Evolutionary conservation across 352 stramenopile genomes (phyloP).

Genomic region (Globisporangium nodosum): DNA sequence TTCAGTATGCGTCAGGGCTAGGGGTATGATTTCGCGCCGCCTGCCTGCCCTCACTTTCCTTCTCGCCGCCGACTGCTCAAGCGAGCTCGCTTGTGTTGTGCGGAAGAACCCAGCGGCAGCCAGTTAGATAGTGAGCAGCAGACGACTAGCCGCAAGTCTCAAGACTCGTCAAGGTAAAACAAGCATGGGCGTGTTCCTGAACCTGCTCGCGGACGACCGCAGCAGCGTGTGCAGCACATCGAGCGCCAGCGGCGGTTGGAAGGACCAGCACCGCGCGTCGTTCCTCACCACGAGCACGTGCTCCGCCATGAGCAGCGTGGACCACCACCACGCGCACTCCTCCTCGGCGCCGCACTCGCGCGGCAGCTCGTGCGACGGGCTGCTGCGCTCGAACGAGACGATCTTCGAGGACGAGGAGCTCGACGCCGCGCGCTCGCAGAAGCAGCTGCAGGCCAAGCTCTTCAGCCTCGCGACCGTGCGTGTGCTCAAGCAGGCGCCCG

Average conservation of each 20-base stretch:
- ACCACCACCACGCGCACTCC: background rate
- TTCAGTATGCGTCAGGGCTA: background rate
- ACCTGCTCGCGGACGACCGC: slow-evolving; percentile 4
- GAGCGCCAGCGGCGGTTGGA: slow-evolving; percentile 3
- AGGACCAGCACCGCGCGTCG: slow-evolving; percentile 32
- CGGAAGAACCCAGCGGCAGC: no score
- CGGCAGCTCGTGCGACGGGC: slow-evolving; percentile 12
- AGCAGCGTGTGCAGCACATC: slow-evolving; percentile 2
- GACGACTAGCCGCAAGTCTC: no score
- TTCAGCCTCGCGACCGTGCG: slow-evolving; percentile 39
- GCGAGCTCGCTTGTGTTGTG: background rate
- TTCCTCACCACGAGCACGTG: slow-evolving; percentile 44
- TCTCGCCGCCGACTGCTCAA: background rate
- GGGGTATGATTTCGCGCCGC: slow-evolving; percentile 1
- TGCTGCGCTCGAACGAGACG: slow-evolving; percentile 20
- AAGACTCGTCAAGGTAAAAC: background rate
- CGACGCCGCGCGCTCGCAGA: slow-evolving; percentile 21
- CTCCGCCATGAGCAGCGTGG: slow-evolving; percentile 24
- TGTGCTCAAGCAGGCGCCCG: slow-evolving; percentile 59
- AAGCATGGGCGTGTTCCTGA: slow-evolving; percentile 7
- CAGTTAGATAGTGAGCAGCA: no score
- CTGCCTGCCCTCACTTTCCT: background rate
- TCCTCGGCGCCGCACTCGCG: slow-evolving; percentile 1
- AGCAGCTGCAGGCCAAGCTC: slow-evolving; percentile 46
- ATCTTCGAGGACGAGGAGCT: slow-evolving; percentile 31